Base-by-base conservation (phyloP, 345 rosid species). In the Garcia nutans region DNA sequence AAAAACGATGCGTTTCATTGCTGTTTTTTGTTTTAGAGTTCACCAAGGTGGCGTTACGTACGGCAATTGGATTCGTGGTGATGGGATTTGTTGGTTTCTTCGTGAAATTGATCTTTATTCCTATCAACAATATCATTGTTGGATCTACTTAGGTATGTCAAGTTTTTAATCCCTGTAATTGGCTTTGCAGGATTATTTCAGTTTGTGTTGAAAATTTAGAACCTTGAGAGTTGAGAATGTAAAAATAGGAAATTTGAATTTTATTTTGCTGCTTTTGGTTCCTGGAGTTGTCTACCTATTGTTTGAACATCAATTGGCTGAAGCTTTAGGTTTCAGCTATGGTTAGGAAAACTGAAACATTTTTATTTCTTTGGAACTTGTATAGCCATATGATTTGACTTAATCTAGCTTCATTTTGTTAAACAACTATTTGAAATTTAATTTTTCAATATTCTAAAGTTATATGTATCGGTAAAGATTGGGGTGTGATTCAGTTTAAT, bases 71-170 rank as follows among this genome's bases (percentile, higher is more conserved):
- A 44, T 72, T 78, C 24, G 68, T 78, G 6, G 76, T 72, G 72
- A 78, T 78, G 76, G 76, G 76, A 78, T 72, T 78, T 12, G 76
- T 65, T 7, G 81, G 81, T 5, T 70, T 77, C 71, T 71, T 77
- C 60, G 76, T 77, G 33, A 77, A 77, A 71, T 68, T 77, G 65
- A 77, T 77, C 26, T 77, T 77, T 45, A 77, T 71, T 19, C 80
- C 76, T 10, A 71, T 77, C 70, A 77, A 77, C 75, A 77, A 63
- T 50, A 77, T 71, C 80, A 56, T 77, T 23, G 80, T 71, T 26
- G 76, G 76, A 28, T 71, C 76, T 56, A 20, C 2, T 77, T 71
- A 54, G 13, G 16, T 9, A 3, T 58, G 63, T 10, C 23, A 2
- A 23, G 15, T 58, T 50, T 50, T 10, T 37, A 22, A 16, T 58